phyloP scores from a whole-genome alignment of 1,139 yeast genomes.

The Meyerozyma sp. region DNA sequence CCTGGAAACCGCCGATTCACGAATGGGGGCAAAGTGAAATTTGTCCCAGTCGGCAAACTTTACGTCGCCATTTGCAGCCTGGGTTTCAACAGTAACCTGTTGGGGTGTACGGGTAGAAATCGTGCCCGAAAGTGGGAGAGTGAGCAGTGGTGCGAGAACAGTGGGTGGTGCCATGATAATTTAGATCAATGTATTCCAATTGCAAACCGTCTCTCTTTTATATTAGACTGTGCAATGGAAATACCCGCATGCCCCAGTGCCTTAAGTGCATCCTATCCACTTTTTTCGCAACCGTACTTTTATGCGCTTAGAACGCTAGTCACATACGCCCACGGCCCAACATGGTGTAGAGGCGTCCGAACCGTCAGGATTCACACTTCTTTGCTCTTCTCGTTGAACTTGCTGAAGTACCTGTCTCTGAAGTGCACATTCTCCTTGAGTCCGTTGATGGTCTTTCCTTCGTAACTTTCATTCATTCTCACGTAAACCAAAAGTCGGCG shows the following conservation, averaged over 20 bases:
- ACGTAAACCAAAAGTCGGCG: slow-evolving; percentile 78
- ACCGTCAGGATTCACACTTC: background rate
- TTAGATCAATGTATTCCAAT: background rate
- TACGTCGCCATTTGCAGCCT: slow-evolving; percentile 11
- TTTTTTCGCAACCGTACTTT: background rate
- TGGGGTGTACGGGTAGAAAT: slow-evolving; percentile 2
- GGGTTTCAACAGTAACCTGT: slow-evolving; percentile 6
- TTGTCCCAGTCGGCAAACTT: slow-evolving; percentile 57
- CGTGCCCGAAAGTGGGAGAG: slow-evolving; percentile 4
- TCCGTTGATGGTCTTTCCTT: slow-evolving; percentile 54
- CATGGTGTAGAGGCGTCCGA: too few relatives aligned
- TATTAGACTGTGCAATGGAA: slow-evolving; percentile 1
- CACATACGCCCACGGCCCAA: too few relatives aligned
- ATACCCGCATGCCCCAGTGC: slow-evolving; percentile 4
- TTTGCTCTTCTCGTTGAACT: slow-evolving; percentile 43
- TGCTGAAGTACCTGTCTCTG: slow-evolving; percentile 74
- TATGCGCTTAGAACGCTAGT: background rate
- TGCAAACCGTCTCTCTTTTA: slow-evolving; percentile 7
- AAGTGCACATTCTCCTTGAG: slow-evolving; percentile 49
- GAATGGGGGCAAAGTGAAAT: slow-evolving; percentile 65
- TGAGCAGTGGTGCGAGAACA: slow-evolving; percentile 21
- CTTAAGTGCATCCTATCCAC: slow-evolving; percentile 5
- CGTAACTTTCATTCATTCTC: slow-evolving; percentile 52
- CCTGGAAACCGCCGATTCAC: slow-evolving; percentile 77
- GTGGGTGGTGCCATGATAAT: slow-evolving; percentile 33